phyloP scores from a whole-genome alignment of 345 rosid genomes.

The Citrus unshiu region DNA sequence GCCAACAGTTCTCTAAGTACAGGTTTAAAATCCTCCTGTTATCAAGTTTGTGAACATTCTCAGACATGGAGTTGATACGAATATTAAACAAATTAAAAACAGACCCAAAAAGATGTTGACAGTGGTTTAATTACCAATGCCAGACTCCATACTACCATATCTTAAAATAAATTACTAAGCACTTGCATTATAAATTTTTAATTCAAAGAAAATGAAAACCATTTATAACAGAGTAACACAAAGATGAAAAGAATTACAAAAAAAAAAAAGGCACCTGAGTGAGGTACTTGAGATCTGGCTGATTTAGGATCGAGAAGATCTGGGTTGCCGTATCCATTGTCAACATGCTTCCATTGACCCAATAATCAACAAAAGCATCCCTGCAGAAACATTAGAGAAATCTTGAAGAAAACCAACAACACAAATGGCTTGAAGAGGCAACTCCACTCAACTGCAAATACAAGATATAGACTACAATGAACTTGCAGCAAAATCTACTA shows the following conservation, averaged over 20 bases:
- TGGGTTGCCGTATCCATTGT: constrained; percentile 77
- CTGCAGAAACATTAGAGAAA: constrained; percentile 34
- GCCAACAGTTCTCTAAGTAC: constrained; percentile 84
- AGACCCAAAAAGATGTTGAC: neutral
- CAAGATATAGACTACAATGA: neutral
- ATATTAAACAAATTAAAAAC: neutral
- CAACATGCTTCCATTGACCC: constrained; percentile 75
- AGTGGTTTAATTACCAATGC: neutral
- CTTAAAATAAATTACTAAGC: neutral
- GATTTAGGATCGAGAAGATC: constrained; percentile 69
- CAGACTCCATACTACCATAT: neutral
- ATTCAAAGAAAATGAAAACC: neutral
- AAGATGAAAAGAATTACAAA: neutral
- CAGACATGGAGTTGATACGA: constrained; percentile 1
- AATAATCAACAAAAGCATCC: constrained; percentile 79
- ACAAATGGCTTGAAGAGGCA: neutral
- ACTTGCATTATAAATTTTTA: neutral
- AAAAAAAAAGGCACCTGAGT: constrained; percentile 45
- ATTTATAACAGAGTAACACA: neutral
- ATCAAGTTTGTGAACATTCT: constrained; percentile 9
- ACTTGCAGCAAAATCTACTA: neutral
- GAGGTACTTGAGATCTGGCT: constrained; percentile 60
- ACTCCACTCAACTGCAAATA: neutral
- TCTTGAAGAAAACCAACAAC: neutral
- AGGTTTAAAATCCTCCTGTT: constrained; percentile 88